phyloP scores from a whole-genome alignment of 2,329 filamentous ascomycete genomes.

The Fusarium coicis region DNA sequence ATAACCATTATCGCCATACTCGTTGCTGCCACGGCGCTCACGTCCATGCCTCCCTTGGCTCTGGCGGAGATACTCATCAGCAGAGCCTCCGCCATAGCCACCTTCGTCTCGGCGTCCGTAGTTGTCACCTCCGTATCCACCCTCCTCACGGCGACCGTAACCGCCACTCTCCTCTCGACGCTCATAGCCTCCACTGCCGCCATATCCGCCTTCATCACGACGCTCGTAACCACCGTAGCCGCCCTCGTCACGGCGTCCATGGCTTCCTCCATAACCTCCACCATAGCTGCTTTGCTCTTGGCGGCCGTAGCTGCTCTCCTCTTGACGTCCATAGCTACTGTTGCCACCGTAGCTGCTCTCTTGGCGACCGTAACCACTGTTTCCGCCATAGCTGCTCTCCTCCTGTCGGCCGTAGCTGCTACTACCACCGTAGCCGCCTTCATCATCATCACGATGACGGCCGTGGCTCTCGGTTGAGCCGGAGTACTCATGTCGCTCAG shows the following conservation, averaged over 20 bases:
- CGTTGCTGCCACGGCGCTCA: constrained; percentile 29
- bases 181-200: constrained; percentile 30
- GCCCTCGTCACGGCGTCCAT: constrained; percentile 34
- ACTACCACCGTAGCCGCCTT: not conserved
- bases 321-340: constrained; percentile 13
- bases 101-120: constrained; percentile 46
- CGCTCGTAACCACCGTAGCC: constrained; percentile 36
- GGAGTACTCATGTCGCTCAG: constrained; percentile 62
- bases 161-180: constrained; percentile 35
- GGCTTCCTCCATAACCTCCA: constrained; percentile 8
- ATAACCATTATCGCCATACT: constrained; percentile 32
- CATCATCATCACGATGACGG: constrained; percentile 26
- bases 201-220: constrained; percentile 28
- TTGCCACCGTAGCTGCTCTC: constrained; percentile 11
- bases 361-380: not conserved
- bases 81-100: constrained; percentile 41
- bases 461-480: constrained; percentile 49
- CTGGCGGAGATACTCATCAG: constrained; percentile 39
- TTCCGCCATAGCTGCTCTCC: constrained; percentile 7
- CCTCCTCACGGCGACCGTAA: constrained; percentile 30
- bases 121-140: constrained; percentile 37
- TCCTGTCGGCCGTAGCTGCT: no score
- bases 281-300: constrained; percentile 19
- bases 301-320: constrained; percentile 15
- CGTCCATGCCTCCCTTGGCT: constrained; percentile 28